Conservation (phyloP, 164 flowering plant species). For the Magnolia sinica region DNA sequence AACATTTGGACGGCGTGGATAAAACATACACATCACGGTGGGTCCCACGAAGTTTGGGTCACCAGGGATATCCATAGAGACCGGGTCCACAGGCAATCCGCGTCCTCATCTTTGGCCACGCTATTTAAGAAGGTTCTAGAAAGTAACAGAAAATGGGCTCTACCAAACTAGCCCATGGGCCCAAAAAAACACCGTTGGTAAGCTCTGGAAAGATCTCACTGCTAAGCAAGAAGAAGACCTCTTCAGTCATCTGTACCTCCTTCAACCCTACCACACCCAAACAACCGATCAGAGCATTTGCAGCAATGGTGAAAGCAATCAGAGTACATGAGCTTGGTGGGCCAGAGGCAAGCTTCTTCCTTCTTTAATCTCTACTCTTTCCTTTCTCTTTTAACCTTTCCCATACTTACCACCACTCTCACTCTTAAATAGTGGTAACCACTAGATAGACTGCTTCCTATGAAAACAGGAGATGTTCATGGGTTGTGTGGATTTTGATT, state of each 20-base stretch:
- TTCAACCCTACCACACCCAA: neutral
- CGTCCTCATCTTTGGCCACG: too few species aligned
- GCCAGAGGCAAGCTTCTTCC: constrained; percentile 52
- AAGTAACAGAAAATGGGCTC: neutral
- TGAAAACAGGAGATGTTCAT: neutral
- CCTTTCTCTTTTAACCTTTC: neutral
- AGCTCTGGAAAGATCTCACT: neutral
- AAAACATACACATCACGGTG: too few species aligned
- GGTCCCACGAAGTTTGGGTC: too few species aligned
- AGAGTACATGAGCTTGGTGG: constrained; percentile 76
- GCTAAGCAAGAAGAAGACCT: neutral
- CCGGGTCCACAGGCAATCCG: too few species aligned
- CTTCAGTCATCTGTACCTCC: neutral
- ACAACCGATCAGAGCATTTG: constrained; percentile 13
- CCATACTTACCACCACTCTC: neutral
- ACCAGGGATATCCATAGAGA: too few species aligned
- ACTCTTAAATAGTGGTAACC: neutral
- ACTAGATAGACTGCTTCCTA: neutral
- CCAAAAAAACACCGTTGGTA: neutral
- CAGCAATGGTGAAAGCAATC: constrained; percentile 80
- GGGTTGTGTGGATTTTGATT: neutral
- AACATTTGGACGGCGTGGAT: too few species aligned
- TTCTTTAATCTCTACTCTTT: neutral
- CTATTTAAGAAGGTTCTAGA: too few species aligned
- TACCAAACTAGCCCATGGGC: neutral